Conservation (phyloP, 139 green algal species). For the Tetraselmis striata region DNA sequence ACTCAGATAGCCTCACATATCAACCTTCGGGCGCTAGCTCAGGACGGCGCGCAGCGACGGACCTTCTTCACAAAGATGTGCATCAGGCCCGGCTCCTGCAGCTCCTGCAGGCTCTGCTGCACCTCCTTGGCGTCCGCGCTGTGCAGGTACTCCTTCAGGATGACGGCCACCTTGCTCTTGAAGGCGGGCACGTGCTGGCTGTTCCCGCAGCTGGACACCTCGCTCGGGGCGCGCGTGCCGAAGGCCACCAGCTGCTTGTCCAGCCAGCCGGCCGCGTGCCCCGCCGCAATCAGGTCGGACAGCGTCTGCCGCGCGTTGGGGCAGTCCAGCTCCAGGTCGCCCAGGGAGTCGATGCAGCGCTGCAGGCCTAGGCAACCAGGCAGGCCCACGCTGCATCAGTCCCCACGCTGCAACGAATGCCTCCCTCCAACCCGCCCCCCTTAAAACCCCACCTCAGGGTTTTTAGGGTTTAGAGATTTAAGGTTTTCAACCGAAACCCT, state of each 20-base stretch:
- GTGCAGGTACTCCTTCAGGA: constrained; percentile 3
- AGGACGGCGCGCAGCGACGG: constrained; percentile 24
- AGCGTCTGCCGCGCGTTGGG: background rate
- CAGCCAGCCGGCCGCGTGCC: background rate
- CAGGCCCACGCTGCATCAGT: too few relatives aligned
- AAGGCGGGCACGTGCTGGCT: background rate
- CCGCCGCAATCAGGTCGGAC: background rate
- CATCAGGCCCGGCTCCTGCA: constrained; percentile 76
- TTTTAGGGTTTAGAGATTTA: too few relatives aligned
- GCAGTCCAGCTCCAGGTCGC: constrained; percentile 10
- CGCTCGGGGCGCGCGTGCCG: background rate
- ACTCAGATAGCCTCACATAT: too few relatives aligned
- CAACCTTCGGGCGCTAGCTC: background rate
- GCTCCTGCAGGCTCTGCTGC: constrained; percentile 40
- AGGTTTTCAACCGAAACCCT: too few relatives aligned
- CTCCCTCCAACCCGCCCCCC: too few relatives aligned
- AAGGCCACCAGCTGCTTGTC: background rate
- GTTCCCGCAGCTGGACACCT: background rate
- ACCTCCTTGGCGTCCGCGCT: background rate
- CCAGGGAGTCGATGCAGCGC: background rate
- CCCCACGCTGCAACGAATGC: too few relatives aligned
- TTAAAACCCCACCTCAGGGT: too few relatives aligned
- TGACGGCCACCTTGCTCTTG: background rate
- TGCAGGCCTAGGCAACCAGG: too few relatives aligned
- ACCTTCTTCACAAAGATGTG: constrained; percentile 88